A percentile compares a stretch with the other conserved stretches of the same genome.
Conservation (phyloP, 2,329 filamentous ascomycete species). For the Ascochyta lentis region DNA sequence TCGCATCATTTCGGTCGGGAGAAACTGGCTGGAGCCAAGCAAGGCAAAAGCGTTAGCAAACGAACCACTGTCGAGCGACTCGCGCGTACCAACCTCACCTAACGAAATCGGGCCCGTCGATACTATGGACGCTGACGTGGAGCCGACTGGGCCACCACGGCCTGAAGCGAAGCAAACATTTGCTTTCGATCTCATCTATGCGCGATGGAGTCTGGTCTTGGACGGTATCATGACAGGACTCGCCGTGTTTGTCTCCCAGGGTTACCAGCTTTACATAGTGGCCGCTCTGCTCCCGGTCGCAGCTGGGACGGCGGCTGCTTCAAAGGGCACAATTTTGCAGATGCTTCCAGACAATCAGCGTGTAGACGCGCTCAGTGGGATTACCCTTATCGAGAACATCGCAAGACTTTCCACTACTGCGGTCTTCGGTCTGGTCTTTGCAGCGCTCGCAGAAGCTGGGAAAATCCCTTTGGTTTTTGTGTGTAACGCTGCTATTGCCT, state of each 20-base stretch:
- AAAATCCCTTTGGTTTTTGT: conserved; percentile 69
- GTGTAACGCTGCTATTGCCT: conserved; percentile 67
- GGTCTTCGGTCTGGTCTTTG: conserved; percentile 72
- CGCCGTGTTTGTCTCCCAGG: conserved; percentile 66
- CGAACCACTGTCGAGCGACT: conserved; percentile 26
- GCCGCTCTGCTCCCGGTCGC: conserved; percentile 71
- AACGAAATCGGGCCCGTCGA: conserved; percentile 54
- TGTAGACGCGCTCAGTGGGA: conserved; percentile 71
- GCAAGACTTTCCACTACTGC: conserved; percentile 68
- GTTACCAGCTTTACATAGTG: conserved; percentile 74
- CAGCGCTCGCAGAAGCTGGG: conserved; percentile 66
- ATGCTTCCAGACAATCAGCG: conserved; percentile 69
- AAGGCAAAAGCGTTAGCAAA: conserved; percentile 16
- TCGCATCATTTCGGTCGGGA: conserved; percentile 51
- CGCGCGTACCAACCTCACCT: conserved; percentile 29
- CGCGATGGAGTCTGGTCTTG: conserved; percentile 68
- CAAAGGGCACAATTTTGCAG: conserved; percentile 75
- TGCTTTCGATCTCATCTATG: conserved; percentile 71
- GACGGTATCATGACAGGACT: conserved; percentile 70
- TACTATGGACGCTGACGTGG: conserved; percentile 56
- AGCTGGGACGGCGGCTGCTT: conserved; percentile 71
- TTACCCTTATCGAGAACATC: conserved; percentile 74
- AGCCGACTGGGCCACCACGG: conserved; percentile 52
- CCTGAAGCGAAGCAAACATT: conserved; percentile 56
- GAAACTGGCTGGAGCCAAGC: conserved; percentile 50